A percentile compares a stretch with the other conserved stretches of the same genome.
These are phyloP conservation scores for Bacidia rubella DNA, from an alignment of 495 filamentous ascomycete species.

Conservation along the genomic window DNA sequence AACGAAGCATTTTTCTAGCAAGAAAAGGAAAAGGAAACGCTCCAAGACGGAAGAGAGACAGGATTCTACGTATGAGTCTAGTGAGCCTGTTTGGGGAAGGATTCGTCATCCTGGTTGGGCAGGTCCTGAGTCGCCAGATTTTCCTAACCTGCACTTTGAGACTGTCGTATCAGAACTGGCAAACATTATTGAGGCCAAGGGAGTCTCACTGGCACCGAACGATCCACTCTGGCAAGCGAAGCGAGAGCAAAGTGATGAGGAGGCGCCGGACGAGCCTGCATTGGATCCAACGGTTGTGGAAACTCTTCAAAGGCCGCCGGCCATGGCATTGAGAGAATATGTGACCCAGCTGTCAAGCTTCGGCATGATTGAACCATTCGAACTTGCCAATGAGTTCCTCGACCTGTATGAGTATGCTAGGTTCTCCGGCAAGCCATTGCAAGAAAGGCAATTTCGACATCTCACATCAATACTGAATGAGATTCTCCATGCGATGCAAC, in stretches of 20 bases:
- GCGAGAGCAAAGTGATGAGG: conserved; percentile 7
- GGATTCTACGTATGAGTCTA: background rate
- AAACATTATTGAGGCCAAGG: conserved; percentile 86
- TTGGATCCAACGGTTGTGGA: conserved; percentile 52
- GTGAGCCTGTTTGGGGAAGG: conserved; percentile 50
- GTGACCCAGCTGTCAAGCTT: conserved; percentile 54
- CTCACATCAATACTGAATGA: conserved; percentile 84
- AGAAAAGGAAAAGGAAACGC: background rate
- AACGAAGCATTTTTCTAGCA: background rate
- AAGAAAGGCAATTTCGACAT: conserved; percentile 57
- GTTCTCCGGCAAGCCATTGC: conserved; percentile 49
- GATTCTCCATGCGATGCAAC: conserved; percentile 61
- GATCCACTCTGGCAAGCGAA: conserved; percentile 31
- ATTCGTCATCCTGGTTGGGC: conserved; percentile 86
- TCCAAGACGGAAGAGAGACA: background rate
- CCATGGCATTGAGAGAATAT: conserved; percentile 74
- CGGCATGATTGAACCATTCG: conserved; percentile 46
- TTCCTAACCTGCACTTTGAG: conserved; percentile 67
- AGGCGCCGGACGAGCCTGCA: conserved; percentile 18
- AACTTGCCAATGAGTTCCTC: conserved; percentile 50
- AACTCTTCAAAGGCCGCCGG: conserved; percentile 52
- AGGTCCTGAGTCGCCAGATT: conserved; percentile 55
- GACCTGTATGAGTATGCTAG: conserved; percentile 67
- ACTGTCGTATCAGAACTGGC: conserved; percentile 77
- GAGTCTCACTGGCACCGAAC: conserved; percentile 62